Percentiles rank a stretch among this genome's conserved stretches.
phyloP scores from a whole-genome alignment of 2,329 filamentous ascomycete species.

The Mycosphaerella sp. region DNA sequence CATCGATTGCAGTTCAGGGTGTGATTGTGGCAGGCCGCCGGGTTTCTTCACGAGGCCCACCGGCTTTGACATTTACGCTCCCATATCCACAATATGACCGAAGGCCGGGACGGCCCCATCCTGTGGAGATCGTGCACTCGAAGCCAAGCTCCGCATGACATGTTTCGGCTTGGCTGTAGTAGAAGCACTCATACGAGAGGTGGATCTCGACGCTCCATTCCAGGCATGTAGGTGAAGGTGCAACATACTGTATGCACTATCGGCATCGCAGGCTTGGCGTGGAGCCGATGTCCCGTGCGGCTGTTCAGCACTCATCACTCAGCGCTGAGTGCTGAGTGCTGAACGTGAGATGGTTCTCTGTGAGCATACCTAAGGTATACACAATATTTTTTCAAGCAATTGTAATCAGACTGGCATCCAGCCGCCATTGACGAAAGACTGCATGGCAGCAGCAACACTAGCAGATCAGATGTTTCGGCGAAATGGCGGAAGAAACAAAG shows the following conservation, averaged over 20 bases:
- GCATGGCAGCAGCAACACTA: no score
- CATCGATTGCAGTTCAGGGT: background rate
- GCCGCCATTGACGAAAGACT: no score
- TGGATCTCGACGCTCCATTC: background rate
- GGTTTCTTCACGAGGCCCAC: background rate
- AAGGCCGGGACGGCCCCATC: constrained; percentile 4
- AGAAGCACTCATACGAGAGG: background rate
- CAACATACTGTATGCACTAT: background rate
- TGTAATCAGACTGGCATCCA: no score
- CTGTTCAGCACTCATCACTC: background rate
- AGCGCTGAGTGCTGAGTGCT: background rate
- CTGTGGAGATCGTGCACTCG: constrained; percentile 1
- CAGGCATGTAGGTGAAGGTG: background rate
- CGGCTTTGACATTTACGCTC: constrained; percentile 5
- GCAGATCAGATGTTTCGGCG: no score
- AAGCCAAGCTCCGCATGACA: background rate
- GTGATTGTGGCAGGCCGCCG: background rate
- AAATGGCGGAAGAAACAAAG: no score
- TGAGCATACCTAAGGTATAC: background rate
- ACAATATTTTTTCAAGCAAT: background rate
- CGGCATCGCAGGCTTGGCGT: constrained; percentile 6
- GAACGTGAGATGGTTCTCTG: background rate
- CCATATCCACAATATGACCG: constrained; percentile 17
- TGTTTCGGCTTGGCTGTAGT: background rate
- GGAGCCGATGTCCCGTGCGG: constrained; percentile 1